Base-by-base conservation (phyloP, 2,329 filamentous ascomycete species). In the Raffaelea ambrosiae region DNA sequence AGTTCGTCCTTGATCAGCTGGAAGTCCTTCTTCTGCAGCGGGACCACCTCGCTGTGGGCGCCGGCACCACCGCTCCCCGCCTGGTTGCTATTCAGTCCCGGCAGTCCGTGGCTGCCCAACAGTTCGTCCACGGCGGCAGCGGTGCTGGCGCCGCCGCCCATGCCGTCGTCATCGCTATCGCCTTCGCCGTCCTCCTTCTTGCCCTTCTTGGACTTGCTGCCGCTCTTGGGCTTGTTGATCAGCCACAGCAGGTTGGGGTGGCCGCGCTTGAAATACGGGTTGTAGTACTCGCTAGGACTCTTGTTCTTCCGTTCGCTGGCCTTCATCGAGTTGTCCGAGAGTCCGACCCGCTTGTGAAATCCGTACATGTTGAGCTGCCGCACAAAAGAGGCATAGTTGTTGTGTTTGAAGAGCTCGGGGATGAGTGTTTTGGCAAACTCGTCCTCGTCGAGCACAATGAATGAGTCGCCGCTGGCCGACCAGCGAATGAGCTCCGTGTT, bases 371-470 rank as follows among this genome's bases (percentile, higher is more conserved):
- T 96, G 53, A 96, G 75, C 63, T 96, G 90, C 33, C 90, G 84
- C 48, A 96, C 90, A 62, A 96, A 96, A 55, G 90, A 95, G 42
- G 90, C 90, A 66, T 96, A 96, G 64, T 96, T 96, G 75, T 91
- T 95, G 70, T 98, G 93, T 67, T 98, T 98, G 76, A 98, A 98
- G 53, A 97, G 83, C 65, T 97, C 95, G 1, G 93, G 93, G 21
- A 98, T 86, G 57, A 98, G 84, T 35, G 87, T 88, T 68, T 96
- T 97, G 19, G 93, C 96, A 62, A 98, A 98, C 67, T 95, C 91
- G 61, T 98, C 93, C 66, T 98, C 93, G 60, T 98, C 91, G 9
- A 97, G 70, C 3, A 98, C 91, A 48, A 97, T 86, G 67, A 98
- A 98, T 0, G 91, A 96, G 60, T 95, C 89, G 26, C 93, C 93